Conservation (phyloP, 306 rosid species). For the Rosa chinensis region DNA sequence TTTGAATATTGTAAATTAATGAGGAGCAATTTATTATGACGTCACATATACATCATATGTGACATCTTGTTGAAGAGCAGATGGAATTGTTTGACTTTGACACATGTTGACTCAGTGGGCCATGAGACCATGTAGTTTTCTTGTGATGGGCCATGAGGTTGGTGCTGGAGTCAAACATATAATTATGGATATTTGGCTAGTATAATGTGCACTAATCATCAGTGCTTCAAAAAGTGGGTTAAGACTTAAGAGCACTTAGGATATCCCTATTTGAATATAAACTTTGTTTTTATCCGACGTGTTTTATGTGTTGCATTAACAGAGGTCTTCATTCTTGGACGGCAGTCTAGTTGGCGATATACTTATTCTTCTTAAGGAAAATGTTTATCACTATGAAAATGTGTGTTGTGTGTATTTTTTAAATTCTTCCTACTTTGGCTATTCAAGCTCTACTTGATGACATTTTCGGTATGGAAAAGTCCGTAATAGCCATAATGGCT, state of each 20-base stretch:
- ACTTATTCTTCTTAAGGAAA: no score
- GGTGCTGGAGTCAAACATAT: not conserved
- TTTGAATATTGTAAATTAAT: not conserved
- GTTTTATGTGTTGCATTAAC: not conserved
- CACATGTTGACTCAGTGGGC: not conserved
- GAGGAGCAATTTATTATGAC: not conserved
- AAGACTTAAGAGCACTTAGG: not conserved
- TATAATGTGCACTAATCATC: not conserved
- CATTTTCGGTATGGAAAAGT: no score
- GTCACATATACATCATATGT: slow-evolving; percentile 42
- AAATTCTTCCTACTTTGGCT: no score
- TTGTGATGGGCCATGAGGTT: not conserved
- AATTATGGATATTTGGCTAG: not conserved
- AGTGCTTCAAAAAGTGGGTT: not conserved
- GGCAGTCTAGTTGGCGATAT: no score
- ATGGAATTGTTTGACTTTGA: not conserved
- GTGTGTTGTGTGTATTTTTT: no score
- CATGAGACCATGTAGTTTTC: not conserved
- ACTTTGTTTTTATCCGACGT: not conserved
- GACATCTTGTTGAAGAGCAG: slow-evolving; percentile 19
- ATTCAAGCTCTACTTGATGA: no score
- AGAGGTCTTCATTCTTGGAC: not conserved
- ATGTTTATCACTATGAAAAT: no score
- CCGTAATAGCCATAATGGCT: no score
- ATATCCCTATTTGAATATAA: not conserved